Percentiles rank a stretch among this genome's conserved stretches.
Conservation (phyloP, 176 grass and related monocot species). For the Dactylis glomerata region DNA sequence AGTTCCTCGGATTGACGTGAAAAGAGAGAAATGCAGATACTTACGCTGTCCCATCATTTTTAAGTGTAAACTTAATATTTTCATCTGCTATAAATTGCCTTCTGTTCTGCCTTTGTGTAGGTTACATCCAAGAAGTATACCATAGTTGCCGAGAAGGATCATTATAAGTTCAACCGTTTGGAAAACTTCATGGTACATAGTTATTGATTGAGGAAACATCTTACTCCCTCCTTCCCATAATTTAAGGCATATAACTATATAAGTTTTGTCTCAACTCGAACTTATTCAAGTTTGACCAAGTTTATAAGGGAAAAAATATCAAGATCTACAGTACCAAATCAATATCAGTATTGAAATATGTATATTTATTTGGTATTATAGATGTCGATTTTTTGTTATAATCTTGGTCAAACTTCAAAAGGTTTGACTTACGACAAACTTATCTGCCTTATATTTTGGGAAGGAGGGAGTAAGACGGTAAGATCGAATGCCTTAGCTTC, state of each 20-base stretch:
- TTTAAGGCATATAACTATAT: not conserved
- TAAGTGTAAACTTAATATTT: not conserved
- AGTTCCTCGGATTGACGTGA: not conserved
- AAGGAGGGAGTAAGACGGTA: not conserved
- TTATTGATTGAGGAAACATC: conserved; percentile 18
- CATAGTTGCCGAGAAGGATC: conserved; percentile 78
- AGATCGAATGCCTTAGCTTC: not conserved
- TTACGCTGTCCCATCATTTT: not conserved
- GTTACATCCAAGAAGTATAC: conserved; percentile 91
- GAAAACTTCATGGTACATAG: conserved; percentile 83
- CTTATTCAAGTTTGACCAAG: not conserved
- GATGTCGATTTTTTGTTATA: not conserved
- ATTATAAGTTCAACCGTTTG: conserved; percentile 81
- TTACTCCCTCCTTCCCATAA: not conserved
- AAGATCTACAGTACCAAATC: not conserved
- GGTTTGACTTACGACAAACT: not conserved
- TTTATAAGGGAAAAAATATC: not conserved
- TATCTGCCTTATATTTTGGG: not conserved
- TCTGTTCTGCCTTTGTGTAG: conserved; percentile 51
- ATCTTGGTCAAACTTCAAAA: not conserved
- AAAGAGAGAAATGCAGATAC: not conserved
- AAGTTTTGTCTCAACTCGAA: not conserved
- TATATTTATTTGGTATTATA: not conserved
- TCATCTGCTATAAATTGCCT: not conserved
- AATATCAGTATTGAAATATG: not conserved